Percentiles rank a stretch among this genome's conserved stretches.
Conservation (phyloP, 371 early-diverging fungal species). For the Basidiobolus meristosporus region DNA sequence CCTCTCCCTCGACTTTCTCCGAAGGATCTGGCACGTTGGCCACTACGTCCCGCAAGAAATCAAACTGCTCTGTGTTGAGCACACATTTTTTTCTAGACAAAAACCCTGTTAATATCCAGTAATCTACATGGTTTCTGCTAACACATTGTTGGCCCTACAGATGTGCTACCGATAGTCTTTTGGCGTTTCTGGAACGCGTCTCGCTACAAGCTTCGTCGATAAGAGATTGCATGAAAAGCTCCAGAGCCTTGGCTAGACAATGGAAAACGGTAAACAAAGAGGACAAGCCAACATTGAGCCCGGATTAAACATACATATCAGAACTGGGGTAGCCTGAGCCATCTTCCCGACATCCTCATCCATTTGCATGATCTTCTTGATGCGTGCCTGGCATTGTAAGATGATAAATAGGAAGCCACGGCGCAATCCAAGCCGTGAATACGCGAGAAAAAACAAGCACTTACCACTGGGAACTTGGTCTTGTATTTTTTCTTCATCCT, state of each 20-base stretch:
- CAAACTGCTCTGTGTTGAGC: constrained; percentile 67
- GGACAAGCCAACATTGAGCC: not conserved
- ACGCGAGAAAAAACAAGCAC: constrained; percentile 2
- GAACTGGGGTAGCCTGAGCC: constrained; percentile 90
- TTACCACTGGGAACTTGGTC: constrained; percentile 79
- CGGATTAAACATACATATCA: constrained; percentile 58
- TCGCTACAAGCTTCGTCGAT: constrained; percentile 73
- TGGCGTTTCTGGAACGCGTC: constrained; percentile 54
- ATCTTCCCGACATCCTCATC: constrained; percentile 99
- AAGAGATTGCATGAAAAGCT: constrained; percentile 82
- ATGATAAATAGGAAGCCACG: constrained; percentile 3
- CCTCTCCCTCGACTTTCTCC: too few species aligned
- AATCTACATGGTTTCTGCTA: not conserved
- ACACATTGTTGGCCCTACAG: constrained; percentile 28
- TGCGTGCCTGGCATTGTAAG: constrained; percentile 60
- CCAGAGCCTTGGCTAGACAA: constrained; percentile 67
- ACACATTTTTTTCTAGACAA: constrained; percentile 63
- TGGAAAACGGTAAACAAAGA: not conserved
- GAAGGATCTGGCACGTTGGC: constrained; percentile 65
- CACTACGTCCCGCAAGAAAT: constrained; percentile 82
- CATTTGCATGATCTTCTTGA: constrained; percentile 99
- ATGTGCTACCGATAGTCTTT: constrained; percentile 68
- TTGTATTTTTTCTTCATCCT: constrained; percentile 47
- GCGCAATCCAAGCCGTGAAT: not conserved
- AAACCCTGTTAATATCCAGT: constrained; percentile 1